Evolutionary conservation across 1,139 yeast species (phyloP), one percentile per base, ranked within the genome.

Genomic region (Suhomyces ambrosiae): DNA sequence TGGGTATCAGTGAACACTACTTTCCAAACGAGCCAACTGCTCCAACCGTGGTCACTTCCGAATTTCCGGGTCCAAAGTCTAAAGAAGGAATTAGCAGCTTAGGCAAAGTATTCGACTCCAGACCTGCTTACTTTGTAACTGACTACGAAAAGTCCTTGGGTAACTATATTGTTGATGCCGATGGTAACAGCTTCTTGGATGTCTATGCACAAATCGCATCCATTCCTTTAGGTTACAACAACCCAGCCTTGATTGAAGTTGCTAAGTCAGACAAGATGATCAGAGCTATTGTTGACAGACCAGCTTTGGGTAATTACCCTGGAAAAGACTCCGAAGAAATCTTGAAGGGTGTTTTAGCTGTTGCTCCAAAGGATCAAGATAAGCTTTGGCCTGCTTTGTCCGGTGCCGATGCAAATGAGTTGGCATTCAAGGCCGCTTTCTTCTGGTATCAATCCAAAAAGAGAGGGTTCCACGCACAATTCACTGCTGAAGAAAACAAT

Each of bases 321-420:
- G 76, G 85, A 42, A 61, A 60, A 35, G 88, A 84, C 51, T 72
- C 73, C 47, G 79, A 77, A 48, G 68, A 71, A 39, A 81, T 82
- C 46, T 70, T 83, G 45, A 62, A 65, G 40, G 79, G 74, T 10
- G 63, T 83, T 42, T 67, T 82, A 47, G 71, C 79, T 40, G 79
- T 75, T 46, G 89, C 89, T 35, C 90, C 90, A 49, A 76, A 77
- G 56, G 87, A 86, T 43, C 82, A 80, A 60, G 74, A 69, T 53
- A 66, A 76, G 54, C 74, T 76, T 38, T 86, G 90, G 88, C 79
- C 86, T 12, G 90, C 86, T 28, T 69, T 84, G 51, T 78, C 88
- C 13, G 95, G 95, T 43, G 86, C 90, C 21, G 92, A 85, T 58
- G 94, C 94, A 49, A 83, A 82, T 57, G 94, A 85, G 63, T 75